Evolutionary conservation across 768 basidiomycete genomes (phyloP).

Genomic region (Xerocomellus intermedius): DNA sequence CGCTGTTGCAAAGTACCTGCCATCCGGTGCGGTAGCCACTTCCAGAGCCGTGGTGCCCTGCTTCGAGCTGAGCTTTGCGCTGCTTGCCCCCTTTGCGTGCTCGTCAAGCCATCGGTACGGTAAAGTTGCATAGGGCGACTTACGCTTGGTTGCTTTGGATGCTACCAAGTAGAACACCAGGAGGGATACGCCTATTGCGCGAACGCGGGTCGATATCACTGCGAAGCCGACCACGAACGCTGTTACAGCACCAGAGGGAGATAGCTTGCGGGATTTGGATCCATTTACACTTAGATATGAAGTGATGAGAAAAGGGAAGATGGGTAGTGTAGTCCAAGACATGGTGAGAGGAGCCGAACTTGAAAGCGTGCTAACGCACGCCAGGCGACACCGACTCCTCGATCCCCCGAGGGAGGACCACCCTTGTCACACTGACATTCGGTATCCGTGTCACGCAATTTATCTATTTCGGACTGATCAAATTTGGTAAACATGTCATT

Average conservation of each 20-base stretch:
- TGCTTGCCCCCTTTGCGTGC: conserved; percentile 60
- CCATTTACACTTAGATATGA: conserved; percentile 66
- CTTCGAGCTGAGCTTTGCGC: conserved; percentile 72
- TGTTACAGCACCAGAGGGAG: conserved; percentile 69
- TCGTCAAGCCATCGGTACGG: neutral
- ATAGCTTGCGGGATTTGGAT: conserved; percentile 69
- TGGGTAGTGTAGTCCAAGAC: conserved; percentile 32
- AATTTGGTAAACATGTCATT: too few relatives aligned
- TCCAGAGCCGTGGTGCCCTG: conserved; percentile 57
- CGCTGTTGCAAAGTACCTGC: conserved; percentile 84
- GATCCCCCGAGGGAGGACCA: too few relatives aligned
- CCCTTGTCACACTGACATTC: too few relatives aligned
- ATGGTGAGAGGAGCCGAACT: conserved; percentile 1
- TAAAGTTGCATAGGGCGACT: conserved; percentile 20
- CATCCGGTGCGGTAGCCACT: conserved; percentile 72
- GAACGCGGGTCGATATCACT: conserved; percentile 65
- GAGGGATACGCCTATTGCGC: conserved; percentile 62
- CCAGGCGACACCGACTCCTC: too few relatives aligned
- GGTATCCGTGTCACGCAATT: too few relatives aligned
- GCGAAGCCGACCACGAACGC: conserved; percentile 76
- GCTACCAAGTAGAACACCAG: conserved; percentile 79
- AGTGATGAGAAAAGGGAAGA: conserved; percentile 48
- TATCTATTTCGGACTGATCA: too few relatives aligned
- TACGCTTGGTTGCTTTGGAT: conserved; percentile 81
- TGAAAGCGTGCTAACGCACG: too few relatives aligned